phyloP scores from a whole-genome alignment of 2,329 filamentous ascomycete genomes.

The Aureobasidium pullulans region DNA sequence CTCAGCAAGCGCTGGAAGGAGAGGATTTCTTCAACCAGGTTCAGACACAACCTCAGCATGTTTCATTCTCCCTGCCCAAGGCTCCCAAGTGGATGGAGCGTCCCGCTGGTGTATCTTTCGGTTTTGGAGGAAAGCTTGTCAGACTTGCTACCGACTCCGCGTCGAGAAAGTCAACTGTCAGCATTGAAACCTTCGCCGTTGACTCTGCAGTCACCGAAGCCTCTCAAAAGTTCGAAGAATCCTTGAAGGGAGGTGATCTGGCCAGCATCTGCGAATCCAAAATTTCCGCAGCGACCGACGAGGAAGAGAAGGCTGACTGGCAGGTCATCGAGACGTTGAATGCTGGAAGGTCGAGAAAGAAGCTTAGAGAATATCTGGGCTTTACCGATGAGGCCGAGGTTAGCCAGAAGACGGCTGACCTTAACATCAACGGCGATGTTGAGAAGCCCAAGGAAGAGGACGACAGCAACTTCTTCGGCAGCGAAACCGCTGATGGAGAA shows the following conservation, averaged over 20 bases:
- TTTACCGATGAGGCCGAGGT: conserved; percentile 56
- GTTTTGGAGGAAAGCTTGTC: conserved; percentile 89
- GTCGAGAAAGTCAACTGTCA: conserved; percentile 62
- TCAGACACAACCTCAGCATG: conserved; percentile 82
- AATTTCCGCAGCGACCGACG: conserved; percentile 65
- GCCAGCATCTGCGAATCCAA: conserved; percentile 72
- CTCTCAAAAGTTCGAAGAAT: conserved; percentile 79
- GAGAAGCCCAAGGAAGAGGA: conserved; percentile 22
- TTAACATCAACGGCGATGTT: conserved; percentile 50
- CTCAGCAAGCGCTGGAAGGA: conserved; percentile 64
- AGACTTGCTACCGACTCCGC: conserved; percentile 62
- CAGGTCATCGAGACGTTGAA: conserved; percentile 85
- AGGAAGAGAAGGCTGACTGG: conserved; percentile 95
- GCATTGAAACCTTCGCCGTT: conserved; percentile 80
- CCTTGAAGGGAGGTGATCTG: conserved; percentile 71
- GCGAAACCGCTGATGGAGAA: conserved; percentile 46
- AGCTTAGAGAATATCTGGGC: conserved; percentile 84
- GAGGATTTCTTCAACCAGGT: conserved; percentile 96
- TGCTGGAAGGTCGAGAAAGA: conserved; percentile 74
- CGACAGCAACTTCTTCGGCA: conserved; percentile 62
- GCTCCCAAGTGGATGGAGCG: conserved; percentile 87
- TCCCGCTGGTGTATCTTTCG: conserved; percentile 81
- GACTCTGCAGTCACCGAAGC: conserved; percentile 78
- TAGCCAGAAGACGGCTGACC: conserved; percentile 33
- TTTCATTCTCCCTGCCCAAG: conserved; percentile 77